A percentile compares a stretch with the other conserved stretches of the same genome.
These are phyloP conservation scores for Boletus rufocinnamomeus DNA, from an alignment of 768 basidiomycete species.

Conservation along the genomic window DNA sequence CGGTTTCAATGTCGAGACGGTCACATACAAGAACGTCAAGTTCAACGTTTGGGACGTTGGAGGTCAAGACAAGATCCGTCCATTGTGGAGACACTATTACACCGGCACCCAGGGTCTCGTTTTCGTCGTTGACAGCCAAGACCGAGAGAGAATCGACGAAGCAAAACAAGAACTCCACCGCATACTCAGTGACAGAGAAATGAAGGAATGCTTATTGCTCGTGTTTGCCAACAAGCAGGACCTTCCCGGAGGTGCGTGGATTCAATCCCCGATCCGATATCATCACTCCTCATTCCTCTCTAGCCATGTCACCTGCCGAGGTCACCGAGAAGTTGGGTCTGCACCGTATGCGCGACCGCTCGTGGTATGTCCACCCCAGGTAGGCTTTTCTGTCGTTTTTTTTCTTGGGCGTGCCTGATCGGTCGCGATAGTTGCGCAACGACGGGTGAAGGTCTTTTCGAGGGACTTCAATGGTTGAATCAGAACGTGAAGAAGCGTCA, in stretches of 20 bases:
- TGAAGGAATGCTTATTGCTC: slow-evolving; percentile 95
- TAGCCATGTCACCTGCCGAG: slow-evolving; percentile 98
- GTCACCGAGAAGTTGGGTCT: slow-evolving; percentile 96
- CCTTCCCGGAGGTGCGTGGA: slow-evolving; percentile 82
- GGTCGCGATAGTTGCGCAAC: slow-evolving; percentile 77
- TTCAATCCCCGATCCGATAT: background rate
- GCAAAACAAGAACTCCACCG: slow-evolving; percentile 94
- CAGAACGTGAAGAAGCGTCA: slow-evolving; percentile 96
- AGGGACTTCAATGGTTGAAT: slow-evolving; percentile 96
- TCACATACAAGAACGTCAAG: slow-evolving; percentile 98
- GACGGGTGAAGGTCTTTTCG: slow-evolving; percentile 95
- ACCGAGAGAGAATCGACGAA: slow-evolving; percentile 94
- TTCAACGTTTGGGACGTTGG: slow-evolving; percentile 98
- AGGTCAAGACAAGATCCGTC: slow-evolving; percentile 99
- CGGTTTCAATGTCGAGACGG: slow-evolving; percentile 99
- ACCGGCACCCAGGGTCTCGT: slow-evolving; percentile 98
- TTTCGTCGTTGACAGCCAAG: slow-evolving; percentile 97
- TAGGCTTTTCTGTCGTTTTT: slow-evolving; percentile 37
- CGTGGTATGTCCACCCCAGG: slow-evolving; percentile 99
- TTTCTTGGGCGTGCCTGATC: slow-evolving; percentile 1
- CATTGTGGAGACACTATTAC: slow-evolving; percentile 98
- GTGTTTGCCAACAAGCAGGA: slow-evolving; percentile 99
- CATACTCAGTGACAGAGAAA: slow-evolving; percentile 94
- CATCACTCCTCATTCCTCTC: slow-evolving; percentile 4
- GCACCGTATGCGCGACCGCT: slow-evolving; percentile 94